These are phyloP conservation scores for Blastobotrys serpentis DNA, from an alignment of 1,139 yeast genomes.

Conservation along the genomic window DNA sequence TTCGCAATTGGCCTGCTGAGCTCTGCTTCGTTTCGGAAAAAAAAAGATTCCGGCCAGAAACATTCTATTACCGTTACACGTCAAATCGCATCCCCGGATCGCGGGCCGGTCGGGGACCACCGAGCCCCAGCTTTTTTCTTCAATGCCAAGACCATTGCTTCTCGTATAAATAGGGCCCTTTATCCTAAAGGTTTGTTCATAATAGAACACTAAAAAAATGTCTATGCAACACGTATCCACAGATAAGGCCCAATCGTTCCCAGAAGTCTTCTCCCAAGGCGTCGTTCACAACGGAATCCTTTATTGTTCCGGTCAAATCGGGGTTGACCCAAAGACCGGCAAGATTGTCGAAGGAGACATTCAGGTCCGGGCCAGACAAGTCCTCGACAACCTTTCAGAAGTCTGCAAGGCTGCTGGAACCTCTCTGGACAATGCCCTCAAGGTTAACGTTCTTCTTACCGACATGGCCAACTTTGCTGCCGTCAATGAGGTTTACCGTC, in stretches of 20 bases:
- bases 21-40: too few relatives aligned
- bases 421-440: constrained; percentile 48
- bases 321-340: constrained; percentile 40
- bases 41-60: too few relatives aligned
- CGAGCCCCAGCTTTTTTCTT: too few relatives aligned
- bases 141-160: too few relatives aligned
- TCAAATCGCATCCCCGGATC: too few relatives aligned
- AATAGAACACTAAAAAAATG: constrained; percentile 4
- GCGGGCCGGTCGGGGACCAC: neutral
- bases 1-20: too few relatives aligned
- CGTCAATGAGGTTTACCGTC: constrained; percentile 50
- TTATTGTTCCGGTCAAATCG: constrained; percentile 49
- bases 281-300: constrained; percentile 50
- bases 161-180: too few relatives aligned
- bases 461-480: constrained; percentile 46
- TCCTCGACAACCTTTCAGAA: constrained; percentile 38
- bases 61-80: too few relatives aligned
- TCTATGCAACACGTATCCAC: constrained; percentile 21
- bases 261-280: constrained; percentile 46
- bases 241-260: constrained; percentile 28
- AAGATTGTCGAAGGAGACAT: constrained; percentile 31
- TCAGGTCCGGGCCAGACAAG: constrained; percentile 26
- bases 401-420: constrained; percentile 51
- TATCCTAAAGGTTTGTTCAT: neutral
- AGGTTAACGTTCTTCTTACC: constrained; percentile 51